Base-by-base conservation (phyloP, 2,329 filamentous ascomycete genomes). In the Xylariaceae sp. region DNA sequence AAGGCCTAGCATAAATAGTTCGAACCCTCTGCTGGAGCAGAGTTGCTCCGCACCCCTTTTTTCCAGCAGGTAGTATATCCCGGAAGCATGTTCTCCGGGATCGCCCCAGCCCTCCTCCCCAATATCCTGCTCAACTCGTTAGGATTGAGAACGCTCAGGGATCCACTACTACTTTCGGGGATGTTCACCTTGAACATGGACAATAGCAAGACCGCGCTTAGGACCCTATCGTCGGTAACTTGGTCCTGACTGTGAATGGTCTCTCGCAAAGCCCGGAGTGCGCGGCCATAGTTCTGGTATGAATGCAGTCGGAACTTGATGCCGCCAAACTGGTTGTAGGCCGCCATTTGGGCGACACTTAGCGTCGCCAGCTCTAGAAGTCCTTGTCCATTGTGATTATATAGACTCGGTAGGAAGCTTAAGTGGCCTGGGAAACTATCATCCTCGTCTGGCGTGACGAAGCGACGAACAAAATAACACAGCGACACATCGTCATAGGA, bases 51-150 rank as follows among this genome's bases (percentile, higher is more conserved):
- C n/a, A 8, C 59, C 56, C 34, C 59, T 57, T 45, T 49, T 60
- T 48, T 60, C 56, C 12, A 60, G 26, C 5, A 60, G 51, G 42
- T 59, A 60, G 43, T 57, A 60, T 47, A 60, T 40, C n/a, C 56
- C 59, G 7, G 56, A 46, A 2, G 52, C 47, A 49, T 59, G 59
- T 27, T 60, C 59, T 19, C 44, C 45, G 9, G 54, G 47, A 32
- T 60, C 56, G 6, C 56, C 54, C 51, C 50, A 55, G 37, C 56
- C 53, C 11, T 57, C 53, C 44, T 59, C 56, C 4, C 51, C 50
- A n/a, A 59, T 56, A 9, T 60, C 59, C 59, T 60, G 39, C 37
- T 40, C 8, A 49, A 12, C n/a, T 12, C 4, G 39, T 59, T 35
- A 59, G 54, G 8, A 53, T n/a, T n/a, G 32, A 19, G 19, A 3